Evolutionary conservation across 2,329 filamentous ascomycete species (phyloP), one percentile per base, ranked within the genome.

Genomic region (Colletotrichum zoysiae): DNA sequence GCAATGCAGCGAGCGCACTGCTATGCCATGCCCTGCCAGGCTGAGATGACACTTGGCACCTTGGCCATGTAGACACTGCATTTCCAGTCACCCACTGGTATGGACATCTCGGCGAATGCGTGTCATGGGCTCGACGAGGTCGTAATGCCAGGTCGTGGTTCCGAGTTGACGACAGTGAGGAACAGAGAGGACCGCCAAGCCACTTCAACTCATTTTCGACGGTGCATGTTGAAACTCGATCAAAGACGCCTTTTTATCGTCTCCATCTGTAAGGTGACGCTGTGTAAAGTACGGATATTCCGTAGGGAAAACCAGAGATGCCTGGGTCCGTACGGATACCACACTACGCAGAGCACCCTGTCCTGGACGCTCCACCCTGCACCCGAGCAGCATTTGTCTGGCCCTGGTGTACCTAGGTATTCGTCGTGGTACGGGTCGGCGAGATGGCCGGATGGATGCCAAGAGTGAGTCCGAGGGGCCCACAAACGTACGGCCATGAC

Each of bases 211-310:
- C 62, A 48, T 65, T 42, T 35, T 65, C 64, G 26, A 33, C 67
- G 23, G 30, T 33, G 56, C 5, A 61, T n/a, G 42, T 57, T 71
- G 68, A 71, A 68, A 62, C 57, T 67, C 51, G 30, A 57, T 42
- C 40, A 42, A 40, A 50, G 20, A 56, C 33, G 50, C 40, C 65
- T 59, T 44, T 38, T 42, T 55, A 20, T 33, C 38, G 42, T 42
- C 65, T 42, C 65, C 59, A 60, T 69, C 42, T 56, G 30, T n/a
- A 33, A 53, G 33, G 65, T 50, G 40, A 59, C 65, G 46, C 23
- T 55, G 40, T 53, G 56, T 30, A 44, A 44, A 33, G 55, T 33
- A 44, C n/a, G 46, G 59, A 51, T 23, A 61, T 55, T n/a, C 44
- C 18, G 42, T 20, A 44, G 42, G 42, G 42, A 44, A 16, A 44